A percentile compares a stretch with the other conserved stretches of the same genome.
phyloP scores from a whole-genome alignment of 257 asterid species.

The Solanum appendiculatum region DNA sequence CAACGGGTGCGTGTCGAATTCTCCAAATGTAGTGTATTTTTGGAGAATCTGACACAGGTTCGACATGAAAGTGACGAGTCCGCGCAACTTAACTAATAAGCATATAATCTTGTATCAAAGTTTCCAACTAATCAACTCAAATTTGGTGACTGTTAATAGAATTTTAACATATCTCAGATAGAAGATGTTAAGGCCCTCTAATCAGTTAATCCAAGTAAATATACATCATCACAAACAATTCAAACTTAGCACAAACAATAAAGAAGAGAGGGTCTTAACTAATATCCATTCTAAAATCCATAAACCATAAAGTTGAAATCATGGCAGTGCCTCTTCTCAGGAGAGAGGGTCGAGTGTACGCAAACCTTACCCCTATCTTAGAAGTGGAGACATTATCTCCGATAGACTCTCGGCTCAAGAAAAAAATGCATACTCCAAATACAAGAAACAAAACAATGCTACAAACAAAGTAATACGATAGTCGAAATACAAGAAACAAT shows the following conservation, averaged over 20 bases:
- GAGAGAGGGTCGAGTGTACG: fast-evolving
- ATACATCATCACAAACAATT: background rate
- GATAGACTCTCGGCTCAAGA: background rate
- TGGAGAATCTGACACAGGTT: no score
- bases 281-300: background rate
- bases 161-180: background rate
- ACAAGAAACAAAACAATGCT: background rate
- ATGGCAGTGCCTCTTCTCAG: background rate
- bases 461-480: background rate
- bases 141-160: background rate
- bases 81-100: no score
- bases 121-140: background rate
- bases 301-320: background rate
- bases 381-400: background rate
- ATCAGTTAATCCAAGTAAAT: background rate
- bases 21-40: no score
- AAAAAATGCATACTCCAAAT: background rate
- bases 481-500: background rate
- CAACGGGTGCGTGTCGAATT: no score
- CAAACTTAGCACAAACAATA: background rate
- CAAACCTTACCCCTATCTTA: background rate
- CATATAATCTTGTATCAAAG: background rate
- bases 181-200: background rate
- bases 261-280: no score
- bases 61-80: no score